These are phyloP conservation scores for Rugonectria rugulosa DNA, from an alignment of 2,329 filamentous ascomycete genomes.

Conservation along the genomic window DNA sequence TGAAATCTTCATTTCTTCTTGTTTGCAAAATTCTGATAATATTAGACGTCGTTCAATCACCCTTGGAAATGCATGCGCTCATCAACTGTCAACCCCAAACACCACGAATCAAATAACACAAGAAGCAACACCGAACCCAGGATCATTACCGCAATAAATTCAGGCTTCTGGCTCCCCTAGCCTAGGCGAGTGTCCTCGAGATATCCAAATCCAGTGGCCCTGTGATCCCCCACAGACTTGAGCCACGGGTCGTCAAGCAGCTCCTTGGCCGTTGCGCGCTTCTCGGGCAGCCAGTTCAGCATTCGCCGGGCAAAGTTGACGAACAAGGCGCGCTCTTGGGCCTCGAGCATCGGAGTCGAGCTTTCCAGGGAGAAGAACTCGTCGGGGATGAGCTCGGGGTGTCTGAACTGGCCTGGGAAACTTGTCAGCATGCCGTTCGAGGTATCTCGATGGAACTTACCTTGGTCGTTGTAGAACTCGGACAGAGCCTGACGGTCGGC, in stretches of 20 bases:
- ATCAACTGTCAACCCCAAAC: too few relatives aligned
- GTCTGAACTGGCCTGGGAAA: slow-evolving; percentile 28
- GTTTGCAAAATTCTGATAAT: too few relatives aligned
- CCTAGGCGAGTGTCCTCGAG: slow-evolving; percentile 26
- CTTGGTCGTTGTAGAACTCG: slow-evolving; percentile 31
- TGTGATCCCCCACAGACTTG: slow-evolving; percentile 13
- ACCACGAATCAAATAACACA: background rate
- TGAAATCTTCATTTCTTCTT: too few relatives aligned
- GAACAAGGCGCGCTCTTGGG: slow-evolving; percentile 34
- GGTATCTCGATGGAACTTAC: slow-evolving; percentile 10
- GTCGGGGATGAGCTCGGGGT: slow-evolving; percentile 30
- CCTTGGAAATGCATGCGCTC: too few relatives aligned
- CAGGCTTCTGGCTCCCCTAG: slow-evolving; percentile 1
- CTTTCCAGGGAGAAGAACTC: slow-evolving; percentile 31
- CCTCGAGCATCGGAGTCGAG: slow-evolving; percentile 31
- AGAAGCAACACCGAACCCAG: background rate
- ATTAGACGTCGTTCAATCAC: too few relatives aligned
- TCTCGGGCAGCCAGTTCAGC: slow-evolving; percentile 41
- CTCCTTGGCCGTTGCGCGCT: slow-evolving; percentile 40
- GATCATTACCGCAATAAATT: background rate
- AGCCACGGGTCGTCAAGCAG: slow-evolving; percentile 43
- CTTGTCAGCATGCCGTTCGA: slow-evolving; percentile 7
- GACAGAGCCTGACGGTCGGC: slow-evolving; percentile 30
- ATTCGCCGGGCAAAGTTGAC: slow-evolving; percentile 41
- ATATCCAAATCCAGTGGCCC: slow-evolving; percentile 26